These are phyloP conservation scores for Tolypocladium sp. DNA, from an alignment of 2,329 filamentous ascomycete genomes.

Conservation along the genomic window DNA sequence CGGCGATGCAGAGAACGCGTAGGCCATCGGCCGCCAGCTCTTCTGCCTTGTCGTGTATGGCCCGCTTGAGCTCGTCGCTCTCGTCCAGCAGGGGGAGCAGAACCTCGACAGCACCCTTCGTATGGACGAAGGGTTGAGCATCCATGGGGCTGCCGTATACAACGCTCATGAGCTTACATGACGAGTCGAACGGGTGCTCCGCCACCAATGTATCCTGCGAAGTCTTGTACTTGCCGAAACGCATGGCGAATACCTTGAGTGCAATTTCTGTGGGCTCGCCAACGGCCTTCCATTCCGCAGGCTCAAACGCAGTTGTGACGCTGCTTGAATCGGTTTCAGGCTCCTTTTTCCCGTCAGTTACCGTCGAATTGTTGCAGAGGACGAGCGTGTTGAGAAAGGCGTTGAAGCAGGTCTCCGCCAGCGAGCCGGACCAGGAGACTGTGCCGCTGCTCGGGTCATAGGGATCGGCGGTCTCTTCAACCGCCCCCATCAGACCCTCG, in stretches of 20 bases:
- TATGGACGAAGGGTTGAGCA: slow-evolving; percentile 34
- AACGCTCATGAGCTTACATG: slow-evolving; percentile 67
- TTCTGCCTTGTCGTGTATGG: slow-evolving; percentile 41
- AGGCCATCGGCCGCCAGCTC: slow-evolving; percentile 53
- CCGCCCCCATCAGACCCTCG: slow-evolving; percentile 39
- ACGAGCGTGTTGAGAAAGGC: slow-evolving; percentile 45
- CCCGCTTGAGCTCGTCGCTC: slow-evolving; percentile 33
- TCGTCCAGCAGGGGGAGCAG: slow-evolving; percentile 42
- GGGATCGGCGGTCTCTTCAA: slow-evolving; percentile 47
- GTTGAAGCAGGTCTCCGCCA: slow-evolving; percentile 30
- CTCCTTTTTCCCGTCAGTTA: slow-evolving; percentile 38
- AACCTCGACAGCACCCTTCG: slow-evolving; percentile 51
- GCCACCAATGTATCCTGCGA: slow-evolving; percentile 40
- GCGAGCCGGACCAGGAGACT: slow-evolving; percentile 33
- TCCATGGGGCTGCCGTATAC: slow-evolving; percentile 39
- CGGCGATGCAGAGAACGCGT: slow-evolving; percentile 59
- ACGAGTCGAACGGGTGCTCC: slow-evolving; percentile 66
- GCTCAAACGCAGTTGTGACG: slow-evolving; percentile 33
- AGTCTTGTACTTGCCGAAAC: slow-evolving; percentile 47
- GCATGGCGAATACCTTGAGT: slow-evolving; percentile 63
- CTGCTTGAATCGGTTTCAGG: slow-evolving; percentile 37
- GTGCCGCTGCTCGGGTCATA: slow-evolving; percentile 52
- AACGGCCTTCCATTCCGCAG: slow-evolving; percentile 45
- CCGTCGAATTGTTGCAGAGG: slow-evolving; percentile 51
- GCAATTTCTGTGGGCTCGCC: slow-evolving; percentile 68